Evolutionary conservation across 441 rosid genomes (phyloP).

Genomic region (Flueggea neowawraea): DNA sequence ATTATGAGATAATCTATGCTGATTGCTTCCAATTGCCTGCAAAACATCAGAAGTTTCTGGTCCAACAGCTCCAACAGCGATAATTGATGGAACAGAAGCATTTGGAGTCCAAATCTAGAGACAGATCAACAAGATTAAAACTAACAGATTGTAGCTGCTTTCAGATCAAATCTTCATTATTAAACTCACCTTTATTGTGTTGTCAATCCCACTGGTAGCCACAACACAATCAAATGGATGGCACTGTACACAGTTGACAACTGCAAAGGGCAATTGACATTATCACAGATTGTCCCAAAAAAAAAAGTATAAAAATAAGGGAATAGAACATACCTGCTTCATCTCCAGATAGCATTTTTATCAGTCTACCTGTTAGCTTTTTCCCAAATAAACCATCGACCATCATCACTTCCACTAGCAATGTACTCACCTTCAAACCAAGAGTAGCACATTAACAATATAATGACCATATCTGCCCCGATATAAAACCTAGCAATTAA

Average conservation of each 20-base stretch:
- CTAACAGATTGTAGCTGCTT: constrained; percentile 1
- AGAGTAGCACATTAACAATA: neutral
- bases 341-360: constrained; percentile 91
- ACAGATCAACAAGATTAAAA: constrained; percentile 15
- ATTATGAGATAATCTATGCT: constrained; percentile 53
- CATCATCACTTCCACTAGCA: constrained; percentile 96
- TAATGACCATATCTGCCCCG: neutral
- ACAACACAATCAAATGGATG: constrained; percentile 96
- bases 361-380: constrained; percentile 84
- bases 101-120: constrained; percentile 86
- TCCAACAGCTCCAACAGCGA: constrained; percentile 78
- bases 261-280: constrained; percentile 33
- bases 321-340: constrained; percentile 62
- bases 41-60: constrained; percentile 66
- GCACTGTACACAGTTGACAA: constrained; percentile 94
- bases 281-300: neutral
- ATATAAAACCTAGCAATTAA: neutral
- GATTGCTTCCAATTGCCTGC: constrained; percentile 85
- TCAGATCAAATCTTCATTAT: constrained; percentile 12
- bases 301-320: neutral
- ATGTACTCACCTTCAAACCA: constrained; percentile 73
- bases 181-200: constrained; percentile 76
- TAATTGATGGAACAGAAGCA: constrained; percentile 66
- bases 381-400: constrained; percentile 99
- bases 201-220: constrained; percentile 98